phyloP scores from a whole-genome alignment of 129 eudicot species.

The Chrysanthemum seticuspe region DNA sequence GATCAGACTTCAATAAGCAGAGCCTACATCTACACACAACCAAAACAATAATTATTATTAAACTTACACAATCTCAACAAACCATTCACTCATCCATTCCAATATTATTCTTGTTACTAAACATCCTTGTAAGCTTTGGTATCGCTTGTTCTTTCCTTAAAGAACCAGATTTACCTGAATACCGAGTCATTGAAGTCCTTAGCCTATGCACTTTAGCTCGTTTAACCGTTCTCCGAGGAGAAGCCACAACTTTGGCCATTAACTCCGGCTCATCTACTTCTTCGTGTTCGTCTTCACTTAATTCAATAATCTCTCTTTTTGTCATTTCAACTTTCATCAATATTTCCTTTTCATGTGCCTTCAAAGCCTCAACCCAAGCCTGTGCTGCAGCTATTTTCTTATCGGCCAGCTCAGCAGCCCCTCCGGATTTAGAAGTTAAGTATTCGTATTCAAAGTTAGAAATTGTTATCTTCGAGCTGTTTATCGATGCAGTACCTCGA shows the following conservation, averaged over 20 bases:
- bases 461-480: constrained; percentile 49
- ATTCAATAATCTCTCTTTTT: constrained; percentile 39
- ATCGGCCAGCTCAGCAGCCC: constrained; percentile 69
- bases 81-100: constrained; percentile 24
- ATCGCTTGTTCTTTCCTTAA: constrained; percentile 27
- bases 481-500: constrained; percentile 46
- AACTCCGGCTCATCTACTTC: constrained; percentile 18
- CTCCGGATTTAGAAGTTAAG: constrained; percentile 48
- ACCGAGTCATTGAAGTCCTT: constrained; percentile 14
- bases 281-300: constrained; percentile 33
- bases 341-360: constrained; percentile 64
- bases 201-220: constrained; percentile 43
- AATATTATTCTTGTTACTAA: constrained; percentile 35
- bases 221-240: constrained; percentile 36
- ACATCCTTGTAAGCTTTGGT: constrained; percentile 49
- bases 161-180: constrained; percentile 16
- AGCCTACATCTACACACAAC: constrained; percentile 26
- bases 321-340: constrained; percentile 41
- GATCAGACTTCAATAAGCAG: background rate
- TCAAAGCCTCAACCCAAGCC: constrained; percentile 78
- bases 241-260: constrained; percentile 21
- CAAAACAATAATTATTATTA: constrained; percentile 35
- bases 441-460: constrained; percentile 70
- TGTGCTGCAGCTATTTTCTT: constrained; percentile 81
- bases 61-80: constrained; percentile 23